These are phyloP conservation scores for Taphrina betulina DNA, from an alignment of 1,139 yeast genomes.

Conservation along the genomic window DNA sequence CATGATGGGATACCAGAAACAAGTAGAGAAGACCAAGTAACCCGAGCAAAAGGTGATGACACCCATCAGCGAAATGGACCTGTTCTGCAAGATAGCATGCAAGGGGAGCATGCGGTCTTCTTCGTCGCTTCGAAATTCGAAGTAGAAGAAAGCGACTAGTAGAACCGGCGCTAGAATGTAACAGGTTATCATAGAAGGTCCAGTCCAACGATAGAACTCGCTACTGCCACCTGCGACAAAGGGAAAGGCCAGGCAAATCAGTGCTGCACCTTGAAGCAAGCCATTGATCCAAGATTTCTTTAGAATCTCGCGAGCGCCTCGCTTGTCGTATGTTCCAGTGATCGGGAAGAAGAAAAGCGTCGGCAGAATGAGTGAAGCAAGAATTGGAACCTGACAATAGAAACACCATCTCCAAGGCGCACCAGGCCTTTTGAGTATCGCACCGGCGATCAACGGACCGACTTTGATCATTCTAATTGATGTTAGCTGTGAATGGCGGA, in stretches of 20 bases:
- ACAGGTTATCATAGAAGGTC: background rate
- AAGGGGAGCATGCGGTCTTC: slow-evolving; percentile 14
- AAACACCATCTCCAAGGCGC: slow-evolving; percentile 16
- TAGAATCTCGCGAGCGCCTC: background rate
- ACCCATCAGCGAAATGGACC: background rate
- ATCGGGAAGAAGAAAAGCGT: background rate
- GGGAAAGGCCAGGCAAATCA: background rate
- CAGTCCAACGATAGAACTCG: background rate
- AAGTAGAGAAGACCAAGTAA: background rate
- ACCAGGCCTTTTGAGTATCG: background rate
- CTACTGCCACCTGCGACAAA: background rate
- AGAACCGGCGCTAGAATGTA: slow-evolving; percentile 2
- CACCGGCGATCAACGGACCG: slow-evolving; percentile 20
- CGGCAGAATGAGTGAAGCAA: background rate
- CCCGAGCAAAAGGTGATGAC: slow-evolving; percentile 2
- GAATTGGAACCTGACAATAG: slow-evolving; percentile 5
- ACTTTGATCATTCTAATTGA: slow-evolving; percentile 16
- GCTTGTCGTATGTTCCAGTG: background rate
- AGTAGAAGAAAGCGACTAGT: background rate
- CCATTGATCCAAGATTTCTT: background rate
- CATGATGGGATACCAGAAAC: background rate
- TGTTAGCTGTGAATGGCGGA: background rate
- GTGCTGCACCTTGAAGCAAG: background rate
- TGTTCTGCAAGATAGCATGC: too few species aligned
- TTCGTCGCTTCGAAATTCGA: slow-evolving; percentile 10